Evolutionary conservation across 75 land plant genomes (phyloP), one percentile per base, ranked within the genome.

Genomic region (Larix kaempferi): DNA sequence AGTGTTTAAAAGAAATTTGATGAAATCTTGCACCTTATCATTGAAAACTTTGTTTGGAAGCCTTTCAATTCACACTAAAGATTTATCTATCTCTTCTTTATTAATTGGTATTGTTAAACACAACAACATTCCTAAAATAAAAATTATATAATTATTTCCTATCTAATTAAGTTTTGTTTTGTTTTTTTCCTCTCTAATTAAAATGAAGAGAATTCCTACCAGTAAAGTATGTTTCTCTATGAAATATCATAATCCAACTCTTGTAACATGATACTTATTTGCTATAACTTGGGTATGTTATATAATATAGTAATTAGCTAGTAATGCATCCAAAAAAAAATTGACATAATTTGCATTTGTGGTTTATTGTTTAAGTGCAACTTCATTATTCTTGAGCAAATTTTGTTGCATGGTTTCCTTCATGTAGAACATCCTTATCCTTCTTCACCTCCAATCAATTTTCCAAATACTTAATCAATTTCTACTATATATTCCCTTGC

Each of bases 351-450:
- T 21, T 1, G 13, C 7, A 69, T 35, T 6, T 6, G 52, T 37
- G 52, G 22, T 69, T 69, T 69, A 21, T 69, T 69, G 23, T 6
- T 39, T 0, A 39, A 17, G 23, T 35, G 17, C 35, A 5, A 13
- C 44, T 69, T 39, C 37, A 3, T 41, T 69, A 39, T 6, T 39
- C 72, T 23, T 69, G 35, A n/a, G 72, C 72, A 69, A 41, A 49
- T 69, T 33, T 23, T 37, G 19, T 19, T 69, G 72, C 7, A 69
- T 69, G 72, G 49, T 69, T 69, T 7, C 23, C 44, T 69, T 69
- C 72, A n/a, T 69, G 72, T 14, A 69, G 49, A 69, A 69, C n/a
- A 33, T 69, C 72, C 72, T 39, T 39, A 22, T 1, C 41, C 44
- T 69, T 69, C 72, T 69, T 69, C 44, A 8, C 52, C 19, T 39